Evolutionary conservation across 768 basidiomycete genomes (phyloP), one percentile per base, ranked within the genome.

Genomic region (Suillus spraguei): DNA sequence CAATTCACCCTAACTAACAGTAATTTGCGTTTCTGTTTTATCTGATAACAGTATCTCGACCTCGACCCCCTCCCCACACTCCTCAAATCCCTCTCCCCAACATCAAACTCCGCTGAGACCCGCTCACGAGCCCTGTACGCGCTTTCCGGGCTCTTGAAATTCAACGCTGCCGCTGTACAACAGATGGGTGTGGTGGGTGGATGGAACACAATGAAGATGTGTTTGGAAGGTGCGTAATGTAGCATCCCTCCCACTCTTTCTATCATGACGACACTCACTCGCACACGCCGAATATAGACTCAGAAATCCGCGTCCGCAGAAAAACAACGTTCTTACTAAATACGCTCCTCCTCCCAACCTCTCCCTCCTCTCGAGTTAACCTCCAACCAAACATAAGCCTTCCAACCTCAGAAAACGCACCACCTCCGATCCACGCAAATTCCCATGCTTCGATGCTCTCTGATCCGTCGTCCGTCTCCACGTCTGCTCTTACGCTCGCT

Each of bases 41-140:
- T 28, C 22, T 50, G 38, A 28, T 54, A 47, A 24, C 60, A 92
- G 89, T 90, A 89, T 70, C 76, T 91, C 44, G 71, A 81, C 60
- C 74, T 86, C 39, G 81, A 90, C 49, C 94, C 94, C 0, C 77
- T 96, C 1, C 82, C 88, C 3, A 76, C 80, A 6, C 76, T 96
- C 10, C 75, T 92, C 10, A 78, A 83, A 16, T 87, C 88, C 71
- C 81, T 95, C 39, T 76, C 80, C 0, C 82, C 88, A 0, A 79
- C 84, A 9, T 77, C 76, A 9, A 80, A 80, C 14, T 82, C 89
- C 0, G 67, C 85, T 1, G 78, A 83, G 52, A 81, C 82, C 10
- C 84, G 92, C 22, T 85, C 90, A n/a, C 93, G 94, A 75, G 93
- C 89, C 1, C 81, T 95, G 39, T 97, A 97, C 72, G 77, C 88